A percentile compares a stretch with the other conserved stretches of the same genome.
phyloP scores from a whole-genome alignment of 2,329 filamentous ascomycete genomes.

The Alternaria triticimaculans region DNA sequence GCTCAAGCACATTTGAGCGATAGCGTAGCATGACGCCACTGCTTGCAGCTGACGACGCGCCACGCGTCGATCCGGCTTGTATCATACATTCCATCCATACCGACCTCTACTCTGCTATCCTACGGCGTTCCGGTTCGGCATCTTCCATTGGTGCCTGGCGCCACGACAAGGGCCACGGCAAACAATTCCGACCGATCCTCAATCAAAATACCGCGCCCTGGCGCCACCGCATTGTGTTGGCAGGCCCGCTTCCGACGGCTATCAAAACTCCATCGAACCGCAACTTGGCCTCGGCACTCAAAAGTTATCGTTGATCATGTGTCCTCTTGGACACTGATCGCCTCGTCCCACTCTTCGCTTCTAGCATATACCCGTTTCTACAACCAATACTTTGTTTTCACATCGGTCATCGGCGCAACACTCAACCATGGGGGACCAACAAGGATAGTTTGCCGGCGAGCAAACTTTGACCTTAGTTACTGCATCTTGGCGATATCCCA shows the following conservation, averaged over 20 bases:
- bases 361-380: constrained; percentile 36
- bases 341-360: constrained; percentile 15
- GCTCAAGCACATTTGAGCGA: constrained; percentile 47
- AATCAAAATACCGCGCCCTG: constrained; percentile 11
- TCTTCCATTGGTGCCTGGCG: constrained; percentile 9
- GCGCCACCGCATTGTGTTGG: constrained; percentile 7
- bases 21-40: constrained; percentile 27
- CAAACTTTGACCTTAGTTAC: constrained; percentile 18
- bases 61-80: constrained; percentile 29
- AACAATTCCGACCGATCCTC: constrained; percentile 11
- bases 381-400: constrained; percentile 18
- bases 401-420: constrained; percentile 19
- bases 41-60: constrained; percentile 28
- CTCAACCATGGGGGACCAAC: constrained; percentile 4
- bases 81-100: constrained; percentile 29
- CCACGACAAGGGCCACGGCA: constrained; percentile 18
- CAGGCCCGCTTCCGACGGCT: constrained; percentile 4
- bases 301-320: constrained; percentile 20
- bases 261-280: constrained; percentile 1
- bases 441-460: constrained; percentile 24
- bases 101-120: constrained; percentile 19
- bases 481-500: constrained; percentile 39
- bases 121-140: constrained; percentile 16
- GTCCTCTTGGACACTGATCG: constrained; percentile 15
- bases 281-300: constrained; percentile 17